phyloP scores from a whole-genome alignment of 2,329 filamentous ascomycete species.

The Myriosclerotinia duriaeana region DNA sequence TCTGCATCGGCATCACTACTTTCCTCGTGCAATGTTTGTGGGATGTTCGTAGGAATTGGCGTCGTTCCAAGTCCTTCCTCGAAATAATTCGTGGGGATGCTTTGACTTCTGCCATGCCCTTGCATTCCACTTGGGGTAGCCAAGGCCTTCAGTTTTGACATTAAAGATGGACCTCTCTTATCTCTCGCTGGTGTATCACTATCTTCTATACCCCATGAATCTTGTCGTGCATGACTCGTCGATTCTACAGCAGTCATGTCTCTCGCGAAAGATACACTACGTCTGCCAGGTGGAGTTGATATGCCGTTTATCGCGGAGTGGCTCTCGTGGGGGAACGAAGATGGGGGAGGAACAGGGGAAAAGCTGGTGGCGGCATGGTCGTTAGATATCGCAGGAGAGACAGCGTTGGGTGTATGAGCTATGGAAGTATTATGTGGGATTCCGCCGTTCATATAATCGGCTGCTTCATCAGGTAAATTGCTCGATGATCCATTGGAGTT shows the following conservation, averaged over 20 bases:
- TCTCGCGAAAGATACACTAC: conserved; percentile 75
- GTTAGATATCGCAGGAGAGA: conserved; percentile 10
- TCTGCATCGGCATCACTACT: conserved; percentile 81
- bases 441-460: conserved; percentile 41
- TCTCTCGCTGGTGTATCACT: conserved; percentile 60
- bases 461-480: conserved; percentile 32
- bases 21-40: conserved; percentile 54
- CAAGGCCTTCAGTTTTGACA: conserved; percentile 76
- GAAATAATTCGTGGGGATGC: conserved; percentile 37
- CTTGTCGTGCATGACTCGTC: conserved; percentile 56
- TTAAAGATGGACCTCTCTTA: conserved; percentile 64
- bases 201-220: conserved; percentile 60
- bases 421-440: conserved; percentile 32
- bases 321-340: conserved; percentile 16
- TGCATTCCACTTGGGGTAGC: conserved; percentile 52
- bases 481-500: conserved; percentile 28
- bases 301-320: conserved; percentile 32
- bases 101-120: conserved; percentile 48
- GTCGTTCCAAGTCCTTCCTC: conserved; percentile 45
- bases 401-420: not conserved
- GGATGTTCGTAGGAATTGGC: conserved; percentile 51
- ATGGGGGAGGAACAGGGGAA: conserved; percentile 27
- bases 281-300: conserved; percentile 46
- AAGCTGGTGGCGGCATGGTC: conserved; percentile 15
- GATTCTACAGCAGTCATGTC: conserved; percentile 47